Evolutionary conservation across 352 stramenopile genomes (phyloP).

Genomic region (Globisporangium emineosum): DNA sequence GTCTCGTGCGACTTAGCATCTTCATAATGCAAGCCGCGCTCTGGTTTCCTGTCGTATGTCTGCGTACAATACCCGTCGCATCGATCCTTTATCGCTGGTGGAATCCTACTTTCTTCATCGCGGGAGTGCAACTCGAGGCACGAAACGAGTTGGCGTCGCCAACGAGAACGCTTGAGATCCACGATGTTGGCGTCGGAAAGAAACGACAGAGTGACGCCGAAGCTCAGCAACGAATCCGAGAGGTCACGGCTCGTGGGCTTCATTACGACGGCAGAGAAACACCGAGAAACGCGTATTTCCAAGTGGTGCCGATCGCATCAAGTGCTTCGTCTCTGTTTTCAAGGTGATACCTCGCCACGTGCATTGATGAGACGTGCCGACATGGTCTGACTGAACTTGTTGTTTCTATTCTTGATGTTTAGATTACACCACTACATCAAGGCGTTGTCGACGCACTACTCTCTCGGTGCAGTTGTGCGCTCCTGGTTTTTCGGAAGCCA

Average conservation of each 20-base stretch:
- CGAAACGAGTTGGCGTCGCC: conserved; percentile 13
- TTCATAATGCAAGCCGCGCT: conserved; percentile 34
- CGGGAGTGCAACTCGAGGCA: conserved; percentile 23
- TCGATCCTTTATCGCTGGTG: conserved; percentile 41
- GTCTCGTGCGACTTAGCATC: conserved; percentile 59
- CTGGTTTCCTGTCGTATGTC: conserved; percentile 49
- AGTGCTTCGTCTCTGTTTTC: conserved; percentile 7
- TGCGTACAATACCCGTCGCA: conserved; percentile 47
- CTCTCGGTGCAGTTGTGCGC: conserved; percentile 7
- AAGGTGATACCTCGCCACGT: neutral
- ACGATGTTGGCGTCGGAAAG: conserved; percentile 10
- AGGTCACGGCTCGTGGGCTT: neutral
- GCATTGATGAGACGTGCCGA: neutral
- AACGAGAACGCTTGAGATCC: conserved; percentile 8
- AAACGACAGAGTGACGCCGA: neutral
- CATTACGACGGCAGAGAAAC: neutral
- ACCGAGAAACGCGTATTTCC: conserved; percentile 12
- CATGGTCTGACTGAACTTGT: neutral
- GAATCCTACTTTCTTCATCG: conserved; percentile 35
- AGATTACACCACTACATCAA: conserved; percentile 12
- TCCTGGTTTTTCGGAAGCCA: conserved; percentile 18
- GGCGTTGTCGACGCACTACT: conserved; percentile 14
- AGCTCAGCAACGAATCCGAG: conserved; percentile 11
- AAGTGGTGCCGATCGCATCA: conserved; percentile 13
- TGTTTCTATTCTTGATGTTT: neutral